These are phyloP conservation scores for Lanmaoa rubissima DNA, from an alignment of 768 basidiomycete genomes.

Conservation along the genomic window DNA sequence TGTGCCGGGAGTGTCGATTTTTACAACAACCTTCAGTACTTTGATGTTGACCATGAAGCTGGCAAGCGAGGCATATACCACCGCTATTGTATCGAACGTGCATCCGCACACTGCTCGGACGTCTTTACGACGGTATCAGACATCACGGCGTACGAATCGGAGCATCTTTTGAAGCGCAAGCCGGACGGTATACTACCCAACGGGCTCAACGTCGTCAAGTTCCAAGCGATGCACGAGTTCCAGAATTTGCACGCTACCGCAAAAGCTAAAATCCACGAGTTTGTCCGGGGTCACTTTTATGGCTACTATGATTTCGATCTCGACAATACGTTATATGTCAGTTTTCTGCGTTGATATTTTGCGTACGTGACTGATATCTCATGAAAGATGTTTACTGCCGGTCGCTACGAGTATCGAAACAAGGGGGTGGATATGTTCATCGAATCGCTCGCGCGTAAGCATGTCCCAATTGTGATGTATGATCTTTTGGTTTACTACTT, in stretches of 20 bases:
- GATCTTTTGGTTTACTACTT: background rate
- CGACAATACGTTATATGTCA: conserved; percentile 82
- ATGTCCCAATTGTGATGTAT: background rate
- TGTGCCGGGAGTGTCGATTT: conserved; percentile 98
- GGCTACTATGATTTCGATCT: conserved; percentile 97
- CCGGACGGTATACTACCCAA: conserved; percentile 97
- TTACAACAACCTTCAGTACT: conserved; percentile 99
- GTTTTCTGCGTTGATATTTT: conserved; percentile 21
- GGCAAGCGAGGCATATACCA: conserved; percentile 99
- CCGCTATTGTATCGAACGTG: conserved; percentile 95
- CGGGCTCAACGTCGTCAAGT: conserved; percentile 97
- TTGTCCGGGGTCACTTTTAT: conserved; percentile 96
- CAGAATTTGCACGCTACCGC: conserved; percentile 90
- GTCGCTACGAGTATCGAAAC: conserved; percentile 97
- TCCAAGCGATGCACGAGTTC: conserved; percentile 99
- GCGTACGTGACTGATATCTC: conserved; percentile 4
- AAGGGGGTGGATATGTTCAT: conserved; percentile 99
- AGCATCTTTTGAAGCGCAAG: conserved; percentile 96
- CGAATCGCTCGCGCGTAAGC: conserved; percentile 85
- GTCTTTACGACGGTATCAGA: conserved; percentile 98
- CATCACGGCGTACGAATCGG: conserved; percentile 96
- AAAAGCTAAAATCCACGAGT: conserved; percentile 99
- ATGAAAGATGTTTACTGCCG: conserved; percentile 93
- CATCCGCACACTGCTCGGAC: conserved; percentile 91
- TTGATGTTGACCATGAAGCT: conserved; percentile 99